Percentiles rank a stretch among this genome's conserved stretches.
Conservation (phyloP, 2,329 filamentous ascomycete genomes). For the Myriosclerotinia scirpicola region DNA sequence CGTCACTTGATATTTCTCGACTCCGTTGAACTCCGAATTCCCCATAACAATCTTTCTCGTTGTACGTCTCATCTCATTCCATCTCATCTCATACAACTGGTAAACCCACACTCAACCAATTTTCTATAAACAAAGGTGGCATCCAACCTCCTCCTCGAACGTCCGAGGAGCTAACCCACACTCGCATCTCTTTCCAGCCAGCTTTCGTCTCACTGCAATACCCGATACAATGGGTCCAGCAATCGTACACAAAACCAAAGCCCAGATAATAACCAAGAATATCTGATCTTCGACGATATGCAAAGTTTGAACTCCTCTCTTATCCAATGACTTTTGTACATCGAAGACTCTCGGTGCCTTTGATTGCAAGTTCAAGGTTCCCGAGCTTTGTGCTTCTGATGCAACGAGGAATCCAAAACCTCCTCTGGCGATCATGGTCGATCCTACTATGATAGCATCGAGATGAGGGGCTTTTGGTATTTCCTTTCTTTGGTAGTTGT, state of each 20-base stretch:
- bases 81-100: background rate
- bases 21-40: background rate
- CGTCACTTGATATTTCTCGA: background rate
- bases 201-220: constrained; percentile 11
- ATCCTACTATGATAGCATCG: constrained; percentile 27
- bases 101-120: background rate
- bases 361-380: constrained; percentile 30
- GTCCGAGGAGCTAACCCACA: background rate
- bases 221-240: constrained; percentile 47
- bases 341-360: background rate
- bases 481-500: too few species aligned
- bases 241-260: constrained; percentile 56
- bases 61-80: background rate
- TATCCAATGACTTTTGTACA: background rate
- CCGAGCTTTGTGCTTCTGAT: constrained; percentile 59
- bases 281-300: constrained; percentile 40
- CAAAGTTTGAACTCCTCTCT: background rate
- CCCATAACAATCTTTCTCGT: background rate
- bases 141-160: background rate
- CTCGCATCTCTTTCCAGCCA: background rate
- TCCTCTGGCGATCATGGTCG: constrained; percentile 70
- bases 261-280: constrained; percentile 56
- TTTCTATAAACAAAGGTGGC: constrained; percentile 19
- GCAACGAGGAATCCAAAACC: constrained; percentile 80
- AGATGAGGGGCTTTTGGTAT: constrained; percentile 26